phyloP scores from a whole-genome alignment of 1,284 basidiomycete genomes.

The Fomitopsis pinicola region DNA sequence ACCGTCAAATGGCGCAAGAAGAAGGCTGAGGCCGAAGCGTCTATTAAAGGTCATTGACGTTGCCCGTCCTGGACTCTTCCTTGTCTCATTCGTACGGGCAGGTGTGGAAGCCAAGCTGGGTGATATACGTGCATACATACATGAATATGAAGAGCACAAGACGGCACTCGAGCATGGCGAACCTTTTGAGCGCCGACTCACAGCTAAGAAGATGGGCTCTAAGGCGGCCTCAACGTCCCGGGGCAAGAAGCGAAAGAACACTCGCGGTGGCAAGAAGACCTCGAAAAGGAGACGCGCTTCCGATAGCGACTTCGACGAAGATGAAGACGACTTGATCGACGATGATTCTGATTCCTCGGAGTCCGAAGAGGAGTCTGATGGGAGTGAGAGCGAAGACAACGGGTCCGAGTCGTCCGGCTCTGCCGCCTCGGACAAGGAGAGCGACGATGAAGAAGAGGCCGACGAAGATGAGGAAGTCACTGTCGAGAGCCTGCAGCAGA shows the following conservation, averaged over 20 bases:
- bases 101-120: constrained; percentile 39
- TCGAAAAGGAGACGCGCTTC: constrained; percentile 29
- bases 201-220: constrained; percentile 26
- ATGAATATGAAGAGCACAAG: constrained; percentile 44
- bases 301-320: constrained; percentile 24
- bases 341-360: constrained; percentile 22
- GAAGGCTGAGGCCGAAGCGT: constrained; percentile 36
- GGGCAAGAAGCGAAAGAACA: constrained; percentile 48
- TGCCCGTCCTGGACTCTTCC: not conserved
- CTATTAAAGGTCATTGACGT: constrained; percentile 35
- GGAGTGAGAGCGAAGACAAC: constrained; percentile 9
- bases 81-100: constrained; percentile 15
- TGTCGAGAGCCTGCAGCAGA: constrained; percentile 39
- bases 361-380: constrained; percentile 20
- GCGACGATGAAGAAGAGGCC: constrained; percentile 22
- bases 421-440: constrained; percentile 13
- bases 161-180: constrained; percentile 43
- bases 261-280: constrained; percentile 33
- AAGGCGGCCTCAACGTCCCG: constrained; percentile 12
- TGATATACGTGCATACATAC: constrained; percentile 31
- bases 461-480: constrained; percentile 37
- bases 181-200: constrained; percentile 38
- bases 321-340: constrained; percentile 22
- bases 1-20: constrained; percentile 36
- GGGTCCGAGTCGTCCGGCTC: constrained; percentile 11